Percentiles rank a stretch among this genome's conserved stretches.
phyloP scores from a whole-genome alignment of 2,329 filamentous ascomycete species.

The Huntiella decipiens region DNA sequence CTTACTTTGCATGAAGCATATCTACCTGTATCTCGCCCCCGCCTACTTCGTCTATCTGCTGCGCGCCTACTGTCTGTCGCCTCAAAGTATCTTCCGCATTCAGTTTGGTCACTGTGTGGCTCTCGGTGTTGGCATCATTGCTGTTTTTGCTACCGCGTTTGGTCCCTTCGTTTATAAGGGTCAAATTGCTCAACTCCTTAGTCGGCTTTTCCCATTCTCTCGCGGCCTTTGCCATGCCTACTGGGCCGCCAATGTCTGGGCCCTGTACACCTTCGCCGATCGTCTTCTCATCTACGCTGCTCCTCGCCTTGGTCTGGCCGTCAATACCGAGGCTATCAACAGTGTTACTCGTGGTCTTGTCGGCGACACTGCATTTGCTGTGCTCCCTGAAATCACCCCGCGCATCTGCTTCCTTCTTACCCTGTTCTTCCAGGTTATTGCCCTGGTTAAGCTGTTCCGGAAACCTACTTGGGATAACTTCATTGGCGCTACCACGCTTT shows the following conservation, averaged over 20 bases:
- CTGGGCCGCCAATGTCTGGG: constrained; percentile 96
- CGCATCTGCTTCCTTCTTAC: constrained; percentile 67
- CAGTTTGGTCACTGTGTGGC: constrained; percentile 66
- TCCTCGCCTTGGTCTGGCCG: constrained; percentile 54
- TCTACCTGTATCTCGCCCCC: constrained; percentile 88
- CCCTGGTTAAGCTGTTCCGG: constrained; percentile 65
- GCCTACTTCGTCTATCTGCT: constrained; percentile 91
- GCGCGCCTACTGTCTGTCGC: constrained; percentile 70
- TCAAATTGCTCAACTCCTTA: constrained; percentile 68
- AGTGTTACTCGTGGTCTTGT: constrained; percentile 88
- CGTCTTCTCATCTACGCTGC: constrained; percentile 70
- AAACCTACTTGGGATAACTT: constrained; percentile 76
- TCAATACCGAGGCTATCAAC: constrained; percentile 57
- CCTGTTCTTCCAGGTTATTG: constrained; percentile 59
- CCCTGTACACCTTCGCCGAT: constrained; percentile 84
- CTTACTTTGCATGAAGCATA: constrained; percentile 89
- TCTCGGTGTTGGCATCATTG: constrained; percentile 52
- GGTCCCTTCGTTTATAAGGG: constrained; percentile 69
- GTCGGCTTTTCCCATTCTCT: constrained; percentile 81
- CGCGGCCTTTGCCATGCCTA: constrained; percentile 91
- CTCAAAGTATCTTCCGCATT: constrained; percentile 56
- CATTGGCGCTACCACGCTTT: constrained; percentile 73
- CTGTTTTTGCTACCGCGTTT: constrained; percentile 63
- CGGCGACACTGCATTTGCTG: constrained; percentile 83
- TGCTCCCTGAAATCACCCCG: constrained; percentile 72